Evolutionary conservation across 192 early-diverging fungal species (phyloP).

Genomic region (Phycomyces blakesleeanus): DNA sequence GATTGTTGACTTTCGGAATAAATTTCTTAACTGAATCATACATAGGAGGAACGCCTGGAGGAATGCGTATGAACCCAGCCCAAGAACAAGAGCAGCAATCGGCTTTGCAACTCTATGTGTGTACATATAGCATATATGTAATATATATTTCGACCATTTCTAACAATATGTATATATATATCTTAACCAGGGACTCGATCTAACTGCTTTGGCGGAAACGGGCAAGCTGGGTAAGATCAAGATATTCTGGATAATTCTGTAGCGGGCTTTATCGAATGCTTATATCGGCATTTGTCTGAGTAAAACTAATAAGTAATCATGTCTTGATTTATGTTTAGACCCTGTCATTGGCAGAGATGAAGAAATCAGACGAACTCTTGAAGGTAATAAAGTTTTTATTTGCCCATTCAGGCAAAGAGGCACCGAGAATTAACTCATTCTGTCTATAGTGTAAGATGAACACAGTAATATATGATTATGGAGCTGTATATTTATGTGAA

Average conservation of each 20-base stretch:
- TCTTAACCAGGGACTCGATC: conserved; percentile 60
- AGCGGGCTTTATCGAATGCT: neutral
- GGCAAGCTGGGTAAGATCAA: conserved; percentile 58
- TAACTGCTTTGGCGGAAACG: conserved; percentile 68
- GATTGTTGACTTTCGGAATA: too few relatives aligned
- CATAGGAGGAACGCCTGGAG: conserved; percentile 17
- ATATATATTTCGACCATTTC: too few relatives aligned
- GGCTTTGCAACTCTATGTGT: conserved; percentile 38
- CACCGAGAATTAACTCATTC: neutral
- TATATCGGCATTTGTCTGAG: neutral
- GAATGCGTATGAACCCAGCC: conserved; percentile 16
- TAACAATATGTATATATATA: too few relatives aligned
- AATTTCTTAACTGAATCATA: too few relatives aligned
- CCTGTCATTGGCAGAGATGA: conserved; percentile 80
- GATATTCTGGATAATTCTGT: conserved; percentile 1
- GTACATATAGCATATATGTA: too few relatives aligned
- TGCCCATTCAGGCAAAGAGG: too few relatives aligned
- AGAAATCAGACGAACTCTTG: conserved; percentile 71
- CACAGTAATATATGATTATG: neutral
- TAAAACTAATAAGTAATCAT: neutral
- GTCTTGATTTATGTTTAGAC: conserved; percentile 37
- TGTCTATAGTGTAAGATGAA: neutral
- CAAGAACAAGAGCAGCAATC: conserved; percentile 33
- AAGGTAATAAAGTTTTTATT: conserved; percentile 52
- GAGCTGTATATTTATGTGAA: neutral